A percentile compares a stretch with the other conserved stretches of the same genome.
phyloP scores from a whole-genome alignment of 805 yeast genomes.

The Pichia occidentalis region DNA sequence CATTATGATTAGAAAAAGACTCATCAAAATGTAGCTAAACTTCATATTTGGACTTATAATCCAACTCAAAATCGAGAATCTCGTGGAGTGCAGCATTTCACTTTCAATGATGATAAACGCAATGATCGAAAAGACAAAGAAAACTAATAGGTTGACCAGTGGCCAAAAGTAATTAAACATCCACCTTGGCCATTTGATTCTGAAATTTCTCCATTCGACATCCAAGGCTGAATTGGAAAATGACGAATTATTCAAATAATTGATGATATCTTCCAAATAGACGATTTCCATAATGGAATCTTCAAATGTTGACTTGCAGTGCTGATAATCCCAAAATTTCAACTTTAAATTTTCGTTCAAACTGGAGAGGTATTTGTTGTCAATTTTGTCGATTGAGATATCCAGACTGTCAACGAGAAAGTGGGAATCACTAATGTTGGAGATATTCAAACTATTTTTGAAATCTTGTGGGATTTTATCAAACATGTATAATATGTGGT shows the following conservation, averaged over 20 bases:
- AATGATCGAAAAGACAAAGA: slow-evolving; percentile 36
- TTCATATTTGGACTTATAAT: slow-evolving; percentile 17
- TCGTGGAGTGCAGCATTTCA: slow-evolving; percentile 67
- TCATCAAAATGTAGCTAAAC: slow-evolving; percentile 21
- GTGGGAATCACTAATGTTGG: background rate
- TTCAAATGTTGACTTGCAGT: slow-evolving; percentile 54
- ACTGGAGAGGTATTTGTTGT: background rate
- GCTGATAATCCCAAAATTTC: slow-evolving; percentile 37
- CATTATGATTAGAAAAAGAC: slow-evolving; percentile 57
- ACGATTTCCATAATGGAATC: slow-evolving; percentile 42
- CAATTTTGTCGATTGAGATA: slow-evolving; percentile 2
- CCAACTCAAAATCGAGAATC: slow-evolving; percentile 53
- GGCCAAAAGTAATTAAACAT: slow-evolving; percentile 32
- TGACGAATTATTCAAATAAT: slow-evolving; percentile 23
- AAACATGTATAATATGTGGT: slow-evolving; percentile 60
- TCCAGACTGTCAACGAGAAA: slow-evolving; percentile 4
- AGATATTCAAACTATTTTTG: slow-evolving; percentile 14
- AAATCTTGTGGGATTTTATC: slow-evolving; percentile 38
- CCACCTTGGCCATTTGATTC: slow-evolving; percentile 4
- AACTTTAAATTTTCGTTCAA: slow-evolving; percentile 7
- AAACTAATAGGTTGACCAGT: slow-evolving; percentile 33
- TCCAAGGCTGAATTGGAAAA: background rate
- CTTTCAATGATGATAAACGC: slow-evolving; percentile 61
- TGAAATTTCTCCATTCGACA: slow-evolving; percentile 8
- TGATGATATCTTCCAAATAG: slow-evolving; percentile 49